Conservation (phyloP, 2,329 filamentous ascomycete species). For the Clonostachys solani region DNA sequence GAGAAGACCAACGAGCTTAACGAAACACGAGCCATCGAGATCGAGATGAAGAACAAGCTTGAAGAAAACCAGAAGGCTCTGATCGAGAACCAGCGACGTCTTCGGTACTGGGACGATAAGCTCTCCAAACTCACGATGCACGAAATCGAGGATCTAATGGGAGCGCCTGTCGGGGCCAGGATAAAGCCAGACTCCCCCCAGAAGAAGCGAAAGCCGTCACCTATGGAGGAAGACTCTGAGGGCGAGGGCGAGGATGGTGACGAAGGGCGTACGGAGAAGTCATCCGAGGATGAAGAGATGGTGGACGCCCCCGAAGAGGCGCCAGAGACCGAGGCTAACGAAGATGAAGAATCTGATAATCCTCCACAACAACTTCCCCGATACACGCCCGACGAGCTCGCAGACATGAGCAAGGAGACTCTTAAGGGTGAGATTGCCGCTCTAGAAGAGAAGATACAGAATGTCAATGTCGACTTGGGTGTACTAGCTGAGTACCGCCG, state of each 20-base stretch:
- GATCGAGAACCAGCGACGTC: slow-evolving; percentile 77
- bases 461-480: slow-evolving; percentile 80
- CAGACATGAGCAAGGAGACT: slow-evolving; percentile 58
- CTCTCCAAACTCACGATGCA: slow-evolving; percentile 78
- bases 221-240: slow-evolving; percentile 12
- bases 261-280: slow-evolving; percentile 7
- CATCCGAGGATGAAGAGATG: neutral
- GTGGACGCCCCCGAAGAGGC: neutral
- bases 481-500: slow-evolving; percentile 88
- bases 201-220: neutral
- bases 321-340: slow-evolving; percentile 13
- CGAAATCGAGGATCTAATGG: slow-evolving; percentile 67
- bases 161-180: slow-evolving; percentile 19
- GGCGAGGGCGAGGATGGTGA: slow-evolving; percentile 23
- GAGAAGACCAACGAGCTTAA: slow-evolving; percentile 83
- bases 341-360: slow-evolving; percentile 14
- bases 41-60: slow-evolving; percentile 97
- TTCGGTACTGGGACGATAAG: slow-evolving; percentile 87
- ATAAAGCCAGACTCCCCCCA: neutral
- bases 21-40: slow-evolving; percentile 82
- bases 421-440: slow-evolving; percentile 59
- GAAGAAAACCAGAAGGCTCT: slow-evolving; percentile 93
- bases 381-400: slow-evolving; percentile 70
- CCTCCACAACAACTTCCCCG: slow-evolving; percentile 60
- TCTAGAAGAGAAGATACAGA: slow-evolving; percentile 70